Conservation (phyloP, 2,329 filamentous ascomycete genomes). For the Ophiostoma himal-ulmi region DNA sequence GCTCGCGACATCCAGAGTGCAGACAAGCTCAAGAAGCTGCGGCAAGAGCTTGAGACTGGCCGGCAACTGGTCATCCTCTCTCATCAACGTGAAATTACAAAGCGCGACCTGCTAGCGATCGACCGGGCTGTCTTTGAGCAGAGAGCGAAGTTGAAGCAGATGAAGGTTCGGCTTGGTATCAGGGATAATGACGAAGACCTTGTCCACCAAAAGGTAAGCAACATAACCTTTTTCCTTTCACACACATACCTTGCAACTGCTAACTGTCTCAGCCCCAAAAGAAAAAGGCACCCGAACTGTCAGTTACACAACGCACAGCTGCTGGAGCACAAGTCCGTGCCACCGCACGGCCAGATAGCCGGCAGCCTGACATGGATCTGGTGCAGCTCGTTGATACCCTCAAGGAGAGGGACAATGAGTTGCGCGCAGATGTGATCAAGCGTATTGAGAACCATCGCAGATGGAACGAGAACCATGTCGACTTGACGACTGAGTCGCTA, state of each 20-base stretch:
- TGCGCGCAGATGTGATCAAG: constrained; percentile 75
- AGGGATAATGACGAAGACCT: constrained; percentile 91
- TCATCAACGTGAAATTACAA: constrained; percentile 70
- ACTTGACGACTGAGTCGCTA: constrained; percentile 79
- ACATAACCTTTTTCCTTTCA: not conserved
- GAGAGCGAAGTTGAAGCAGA: constrained; percentile 73
- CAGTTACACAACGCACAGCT: constrained; percentile 54
- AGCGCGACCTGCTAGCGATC: constrained; percentile 67
- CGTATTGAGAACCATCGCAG: constrained; percentile 82
- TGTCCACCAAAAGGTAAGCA: constrained; percentile 80
- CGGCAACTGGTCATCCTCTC: constrained; percentile 73
- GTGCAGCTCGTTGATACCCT: constrained; percentile 68
- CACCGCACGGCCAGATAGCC: constrained; percentile 61
- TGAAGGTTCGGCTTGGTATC: constrained; percentile 82
- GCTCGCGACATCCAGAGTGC: constrained; percentile 89
- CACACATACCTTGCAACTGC: constrained; percentile 34
- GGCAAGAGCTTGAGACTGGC: constrained; percentile 84
- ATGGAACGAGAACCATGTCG: constrained; percentile 87
- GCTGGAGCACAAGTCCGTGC: constrained; percentile 61
- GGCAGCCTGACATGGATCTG: constrained; percentile 71
- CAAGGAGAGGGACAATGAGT: constrained; percentile 73
- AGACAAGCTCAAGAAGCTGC: constrained; percentile 87
- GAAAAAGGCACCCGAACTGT: constrained; percentile 57
- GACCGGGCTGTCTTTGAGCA: constrained; percentile 80
- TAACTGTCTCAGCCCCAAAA: constrained; percentile 56